Base-by-base conservation (phyloP, 176 grass and related monocot species). In the Dactylis glomerata region DNA sequence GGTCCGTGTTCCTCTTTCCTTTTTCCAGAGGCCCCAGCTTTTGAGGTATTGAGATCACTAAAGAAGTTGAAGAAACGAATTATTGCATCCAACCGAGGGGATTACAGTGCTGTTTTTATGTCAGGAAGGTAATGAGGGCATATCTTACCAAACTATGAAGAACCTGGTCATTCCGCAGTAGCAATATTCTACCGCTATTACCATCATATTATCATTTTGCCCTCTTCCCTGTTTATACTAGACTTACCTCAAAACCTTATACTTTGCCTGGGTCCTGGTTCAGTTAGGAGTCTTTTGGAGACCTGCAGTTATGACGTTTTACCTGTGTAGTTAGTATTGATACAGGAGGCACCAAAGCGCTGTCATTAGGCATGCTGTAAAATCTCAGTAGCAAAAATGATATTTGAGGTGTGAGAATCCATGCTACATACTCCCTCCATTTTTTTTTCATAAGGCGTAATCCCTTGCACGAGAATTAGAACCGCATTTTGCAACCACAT, bases 21-120 rank as follows among this genome's bases (percentile, higher is more conserved):
- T 49, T 85, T 87, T 77, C 78, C 84, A 99, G 97, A 99, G 82
- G 57, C 90, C 63, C 90, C 97, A 45, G 97, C 97, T 82, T 99
- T 99, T 99, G 92, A 96, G 78, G 93, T 99, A 31, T 88, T 99
- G 72, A 86, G 90, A 74, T 96, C 90, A 10, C 82, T 99, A 62
- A 96, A 92, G 46, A 94, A 56, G 89, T 85, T 99, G 79, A 99
- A 99, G 87, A 96, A 92, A 82, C 90, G 93, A 56, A 90, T 99
- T 78, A 90, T 92, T 82, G 89, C 93, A 80, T 86, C 93, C 61
- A 84, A 88, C 82, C 52, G 92, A 9, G 93, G 90, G 41, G 78
- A 89, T 45, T 96, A 99, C 55, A 80, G 57, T 75, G 90, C 97
- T 88, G 93, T 99, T 94, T 94, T 99, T 75, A 99, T 96, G 97